phyloP scores from a whole-genome alignment of 495 filamentous ascomycete species.

The Neurospora sp. region DNA sequence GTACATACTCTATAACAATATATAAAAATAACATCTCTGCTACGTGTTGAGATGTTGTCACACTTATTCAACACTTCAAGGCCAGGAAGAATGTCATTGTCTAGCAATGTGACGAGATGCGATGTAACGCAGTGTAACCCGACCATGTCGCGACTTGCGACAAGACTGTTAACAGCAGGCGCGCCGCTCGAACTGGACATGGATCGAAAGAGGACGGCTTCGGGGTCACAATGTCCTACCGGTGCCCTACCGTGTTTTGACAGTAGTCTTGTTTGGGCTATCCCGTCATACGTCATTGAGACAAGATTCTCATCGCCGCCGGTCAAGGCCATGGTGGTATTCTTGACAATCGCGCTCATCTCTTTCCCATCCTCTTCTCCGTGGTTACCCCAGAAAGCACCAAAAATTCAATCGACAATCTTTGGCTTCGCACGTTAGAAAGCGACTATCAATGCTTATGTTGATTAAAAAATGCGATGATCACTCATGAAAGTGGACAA shows the following conservation, averaged over 20 bases:
- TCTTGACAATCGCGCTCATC: not conserved
- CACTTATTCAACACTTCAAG: not conserved
- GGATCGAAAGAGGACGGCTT: not conserved
- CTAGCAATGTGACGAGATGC: not conserved
- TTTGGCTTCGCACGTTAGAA: not conserved
- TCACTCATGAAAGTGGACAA: no score
- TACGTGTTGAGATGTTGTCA: not conserved
- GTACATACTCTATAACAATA: not conserved
- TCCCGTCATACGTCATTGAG: not conserved
- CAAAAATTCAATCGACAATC: not conserved
- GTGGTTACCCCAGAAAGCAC: not conserved
- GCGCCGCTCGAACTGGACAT: not conserved
- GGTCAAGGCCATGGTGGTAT: not conserved
- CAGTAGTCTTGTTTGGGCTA: not conserved
- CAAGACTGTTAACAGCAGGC: not conserved
- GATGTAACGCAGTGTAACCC: not conserved
- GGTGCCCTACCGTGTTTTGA: not conserved
- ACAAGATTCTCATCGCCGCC: not conserved
- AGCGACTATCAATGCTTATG: not conserved
- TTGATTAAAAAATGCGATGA: not conserved
- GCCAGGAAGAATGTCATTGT: not conserved
- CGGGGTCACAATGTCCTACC: not conserved
- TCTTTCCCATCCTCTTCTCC: not conserved
- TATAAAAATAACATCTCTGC: not conserved
- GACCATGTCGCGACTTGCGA: not conserved